phyloP scores from a whole-genome alignment of 2,329 filamentous ascomycete genomes.

The Cryphonectria nitschkei region DNA sequence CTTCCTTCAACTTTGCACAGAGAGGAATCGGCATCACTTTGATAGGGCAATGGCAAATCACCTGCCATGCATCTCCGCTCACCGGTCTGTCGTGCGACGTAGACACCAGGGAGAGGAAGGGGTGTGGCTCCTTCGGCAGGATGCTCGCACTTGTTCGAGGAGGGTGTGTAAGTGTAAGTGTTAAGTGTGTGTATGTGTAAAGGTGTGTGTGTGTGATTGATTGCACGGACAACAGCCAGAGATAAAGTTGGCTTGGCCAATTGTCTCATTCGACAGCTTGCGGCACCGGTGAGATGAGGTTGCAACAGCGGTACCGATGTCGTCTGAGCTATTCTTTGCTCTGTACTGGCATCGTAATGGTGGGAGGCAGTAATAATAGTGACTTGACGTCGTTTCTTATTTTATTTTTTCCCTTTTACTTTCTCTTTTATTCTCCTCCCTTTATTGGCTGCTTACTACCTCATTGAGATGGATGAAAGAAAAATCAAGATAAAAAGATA shows the following conservation, averaged over 20 bases:
- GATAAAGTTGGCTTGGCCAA: background rate
- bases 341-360: background rate
- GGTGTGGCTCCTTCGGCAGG: background rate
- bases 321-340: background rate
- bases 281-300: conserved; percentile 8
- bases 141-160: background rate
- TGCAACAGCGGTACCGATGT: background rate
- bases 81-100: conserved; percentile 21
- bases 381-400: background rate
- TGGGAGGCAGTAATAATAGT: background rate
- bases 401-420: background rate
- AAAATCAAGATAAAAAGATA: background rate
- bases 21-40: background rate
- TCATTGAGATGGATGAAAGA: background rate
- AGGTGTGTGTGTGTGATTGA: background rate
- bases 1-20: background rate
- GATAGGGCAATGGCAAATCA: conserved; percentile 20
- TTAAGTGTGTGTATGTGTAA: too few species aligned
- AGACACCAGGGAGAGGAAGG: background rate
- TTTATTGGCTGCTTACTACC: background rate
- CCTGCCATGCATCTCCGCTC: conserved; percentile 15
- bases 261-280: background rate
- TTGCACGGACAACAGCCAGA: conserved; percentile 1
- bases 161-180: background rate
- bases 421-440: background rate